A percentile compares a stretch with the other conserved stretches of the same genome.
These are phyloP conservation scores for Chlamydomonas reinhardtii DNA, from an alignment of 163 green algal genomes.

Conservation along the genomic window DNA sequence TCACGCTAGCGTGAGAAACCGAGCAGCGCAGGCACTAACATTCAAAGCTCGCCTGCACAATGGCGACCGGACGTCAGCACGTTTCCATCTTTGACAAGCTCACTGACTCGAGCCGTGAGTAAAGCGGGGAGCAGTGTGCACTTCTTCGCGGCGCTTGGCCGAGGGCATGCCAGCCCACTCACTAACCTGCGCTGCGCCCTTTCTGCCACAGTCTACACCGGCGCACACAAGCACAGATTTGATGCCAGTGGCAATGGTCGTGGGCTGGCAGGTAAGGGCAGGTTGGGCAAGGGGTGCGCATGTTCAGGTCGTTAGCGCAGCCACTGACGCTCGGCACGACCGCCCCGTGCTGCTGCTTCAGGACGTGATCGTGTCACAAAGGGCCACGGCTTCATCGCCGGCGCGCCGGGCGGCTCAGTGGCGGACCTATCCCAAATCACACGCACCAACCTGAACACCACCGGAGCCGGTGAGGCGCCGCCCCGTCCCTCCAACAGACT, in stretches of 20 bases:
- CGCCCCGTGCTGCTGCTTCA: background rate
- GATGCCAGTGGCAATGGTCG: constrained; percentile 28
- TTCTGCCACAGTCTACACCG: constrained; percentile 19
- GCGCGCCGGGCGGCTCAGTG: background rate
- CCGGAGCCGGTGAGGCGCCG: background rate
- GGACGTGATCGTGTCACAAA: constrained; percentile 15
- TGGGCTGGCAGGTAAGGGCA: constrained; percentile 6
- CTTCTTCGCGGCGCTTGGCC: no score
- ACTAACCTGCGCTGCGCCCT: background rate
- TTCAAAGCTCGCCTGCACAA: no score
- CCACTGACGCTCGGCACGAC: no score
- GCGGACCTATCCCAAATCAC: constrained; percentile 37
- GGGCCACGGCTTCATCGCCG: constrained; percentile 22
- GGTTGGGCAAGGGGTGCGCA: no score
- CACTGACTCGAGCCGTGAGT: constrained; percentile 23
- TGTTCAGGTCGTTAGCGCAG: no score
- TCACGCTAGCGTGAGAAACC: no score
- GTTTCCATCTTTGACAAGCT: constrained; percentile 35
- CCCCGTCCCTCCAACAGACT: no score
- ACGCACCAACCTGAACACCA: constrained; percentile 18
- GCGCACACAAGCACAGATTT: constrained; percentile 42
- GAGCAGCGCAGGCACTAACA: no score
- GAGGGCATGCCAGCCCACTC: background rate
- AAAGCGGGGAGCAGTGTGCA: no score
- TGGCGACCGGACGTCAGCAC: background rate